These are phyloP conservation scores for Fusarium pilosicola DNA, from an alignment of 2,329 filamentous ascomycete genomes.

Conservation along the genomic window DNA sequence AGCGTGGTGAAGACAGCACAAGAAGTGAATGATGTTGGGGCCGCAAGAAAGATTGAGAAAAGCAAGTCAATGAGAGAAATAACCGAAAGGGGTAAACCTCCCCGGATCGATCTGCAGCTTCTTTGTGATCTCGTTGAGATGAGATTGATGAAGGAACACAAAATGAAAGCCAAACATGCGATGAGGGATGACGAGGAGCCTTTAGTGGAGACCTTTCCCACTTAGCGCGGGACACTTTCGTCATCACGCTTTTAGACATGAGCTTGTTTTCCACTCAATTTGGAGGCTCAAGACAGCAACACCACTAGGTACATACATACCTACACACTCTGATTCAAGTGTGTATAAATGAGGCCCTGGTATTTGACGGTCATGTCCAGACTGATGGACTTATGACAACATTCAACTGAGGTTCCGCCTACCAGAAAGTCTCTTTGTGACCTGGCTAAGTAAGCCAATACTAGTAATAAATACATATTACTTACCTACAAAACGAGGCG, in stretches of 20 bases:
- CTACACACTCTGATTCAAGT: background rate
- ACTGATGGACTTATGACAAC: background rate
- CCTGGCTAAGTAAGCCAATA: background rate
- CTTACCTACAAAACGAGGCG: background rate
- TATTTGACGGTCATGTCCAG: background rate
- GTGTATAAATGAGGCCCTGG: background rate
- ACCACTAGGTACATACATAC: too few species aligned
- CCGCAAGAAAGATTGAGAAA: background rate
- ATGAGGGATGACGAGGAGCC: slow-evolving; percentile 36
- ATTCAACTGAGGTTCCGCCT: background rate
- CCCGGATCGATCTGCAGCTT: slow-evolving; percentile 23
- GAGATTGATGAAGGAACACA: slow-evolving; percentile 29
- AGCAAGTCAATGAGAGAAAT: background rate
- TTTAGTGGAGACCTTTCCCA: slow-evolving; percentile 29
- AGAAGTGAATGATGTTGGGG: background rate
- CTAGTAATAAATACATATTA: background rate
- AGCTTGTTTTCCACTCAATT: slow-evolving; percentile 32
- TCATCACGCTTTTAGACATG: slow-evolving; percentile 34
- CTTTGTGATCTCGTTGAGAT: slow-evolving; percentile 25
- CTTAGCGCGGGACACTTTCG: slow-evolving; percentile 32
- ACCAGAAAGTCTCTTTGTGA: background rate
- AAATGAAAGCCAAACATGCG: slow-evolving; percentile 25
- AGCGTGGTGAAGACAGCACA: background rate
- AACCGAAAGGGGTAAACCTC: background rate
- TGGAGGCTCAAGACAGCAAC: slow-evolving; percentile 19